These are phyloP conservation scores for Leccinum disarticulatum DNA, from an alignment of 768 basidiomycete genomes.

Conservation along the genomic window DNA sequence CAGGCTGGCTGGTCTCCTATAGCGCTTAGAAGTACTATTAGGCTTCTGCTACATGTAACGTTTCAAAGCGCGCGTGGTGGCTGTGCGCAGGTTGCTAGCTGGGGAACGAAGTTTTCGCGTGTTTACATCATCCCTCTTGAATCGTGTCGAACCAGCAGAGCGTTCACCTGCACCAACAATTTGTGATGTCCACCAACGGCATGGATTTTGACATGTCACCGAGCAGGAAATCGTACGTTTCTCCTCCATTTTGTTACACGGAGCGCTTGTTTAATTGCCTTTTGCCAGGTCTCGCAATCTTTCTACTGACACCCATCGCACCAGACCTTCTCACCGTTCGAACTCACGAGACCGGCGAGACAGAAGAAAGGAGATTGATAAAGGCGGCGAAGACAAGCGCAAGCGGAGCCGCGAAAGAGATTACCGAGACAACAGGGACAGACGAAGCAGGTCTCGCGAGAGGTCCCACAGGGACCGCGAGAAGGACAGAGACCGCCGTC, in stretches of 20 bases:
- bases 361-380: constrained; percentile 49
- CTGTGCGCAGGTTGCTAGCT: constrained; percentile 20
- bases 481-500: constrained; percentile 36
- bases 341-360: constrained; percentile 55
- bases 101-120: constrained; percentile 36
- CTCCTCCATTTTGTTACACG: constrained; percentile 1
- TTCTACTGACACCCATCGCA: constrained; percentile 75
- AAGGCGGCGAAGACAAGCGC: constrained; percentile 55
- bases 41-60: background rate
- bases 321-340: constrained; percentile 71
- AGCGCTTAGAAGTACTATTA: constrained; percentile 3
- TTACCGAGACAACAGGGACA: constrained; percentile 50
- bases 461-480: constrained; percentile 39
- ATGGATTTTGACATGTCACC: constrained; percentile 69
- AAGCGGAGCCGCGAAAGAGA: constrained; percentile 62
- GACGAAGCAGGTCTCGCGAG: constrained; percentile 49
- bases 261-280: constrained; percentile 6
- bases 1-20: constrained; percentile 43
- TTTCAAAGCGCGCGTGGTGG: constrained; percentile 12
- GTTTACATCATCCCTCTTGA: constrained; percentile 25
- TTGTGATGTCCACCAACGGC: constrained; percentile 46
- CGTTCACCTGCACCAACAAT: constrained; percentile 1
- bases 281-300: constrained; percentile 61
- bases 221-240: constrained; percentile 59
- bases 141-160: constrained; percentile 12